These are phyloP conservation scores for Tricholoma furcatifolium DNA, from an alignment of 768 basidiomycete species.

Conservation along the genomic window DNA sequence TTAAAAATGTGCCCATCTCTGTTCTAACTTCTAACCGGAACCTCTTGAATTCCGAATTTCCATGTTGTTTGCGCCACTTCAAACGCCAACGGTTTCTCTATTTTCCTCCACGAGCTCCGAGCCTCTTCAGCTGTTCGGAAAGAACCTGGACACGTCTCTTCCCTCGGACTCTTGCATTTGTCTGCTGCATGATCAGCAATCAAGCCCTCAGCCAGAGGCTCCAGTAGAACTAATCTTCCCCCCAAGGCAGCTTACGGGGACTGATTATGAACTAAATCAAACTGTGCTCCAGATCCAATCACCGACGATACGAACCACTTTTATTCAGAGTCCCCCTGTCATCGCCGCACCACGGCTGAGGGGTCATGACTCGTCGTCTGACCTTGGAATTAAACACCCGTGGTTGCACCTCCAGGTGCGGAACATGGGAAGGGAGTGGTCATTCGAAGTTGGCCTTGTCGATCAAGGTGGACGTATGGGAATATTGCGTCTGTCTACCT, in stretches of 20 bases:
- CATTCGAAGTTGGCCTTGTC: slow-evolving; percentile 72
- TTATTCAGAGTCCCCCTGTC: slow-evolving; percentile 58
- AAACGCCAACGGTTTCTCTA: slow-evolving; percentile 64
- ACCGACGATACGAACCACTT: slow-evolving; percentile 67
- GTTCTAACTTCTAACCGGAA: too few relatives aligned
- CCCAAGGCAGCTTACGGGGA: slow-evolving; percentile 23
- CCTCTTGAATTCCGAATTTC: not conserved
- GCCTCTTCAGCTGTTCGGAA: slow-evolving; percentile 56
- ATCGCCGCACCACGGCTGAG: slow-evolving; percentile 7
- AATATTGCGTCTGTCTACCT: slow-evolving; percentile 68
- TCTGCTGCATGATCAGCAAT: slow-evolving; percentile 58
- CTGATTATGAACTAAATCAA: slow-evolving; percentile 48
- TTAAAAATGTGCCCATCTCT: too few relatives aligned
- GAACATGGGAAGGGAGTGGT: slow-evolving; percentile 65
- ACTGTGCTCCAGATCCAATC: slow-evolving; percentile 81
- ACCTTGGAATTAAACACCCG: slow-evolving; percentile 61
- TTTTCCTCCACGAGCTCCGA: slow-evolving; percentile 73
- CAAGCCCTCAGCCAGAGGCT: slow-evolving; percentile 45
- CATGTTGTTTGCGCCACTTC: slow-evolving; percentile 61
- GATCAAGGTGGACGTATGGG: slow-evolving; percentile 63
- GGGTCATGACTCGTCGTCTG: slow-evolving; percentile 18
- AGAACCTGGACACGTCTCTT: slow-evolving; percentile 44
- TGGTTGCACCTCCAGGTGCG: slow-evolving; percentile 80
- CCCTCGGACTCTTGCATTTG: slow-evolving; percentile 65
- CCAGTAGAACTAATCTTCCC: slow-evolving; percentile 47